Evolutionary conservation across 805 yeast genomes (phyloP).

Genomic region (Zygotorulaspora florentina): DNA sequence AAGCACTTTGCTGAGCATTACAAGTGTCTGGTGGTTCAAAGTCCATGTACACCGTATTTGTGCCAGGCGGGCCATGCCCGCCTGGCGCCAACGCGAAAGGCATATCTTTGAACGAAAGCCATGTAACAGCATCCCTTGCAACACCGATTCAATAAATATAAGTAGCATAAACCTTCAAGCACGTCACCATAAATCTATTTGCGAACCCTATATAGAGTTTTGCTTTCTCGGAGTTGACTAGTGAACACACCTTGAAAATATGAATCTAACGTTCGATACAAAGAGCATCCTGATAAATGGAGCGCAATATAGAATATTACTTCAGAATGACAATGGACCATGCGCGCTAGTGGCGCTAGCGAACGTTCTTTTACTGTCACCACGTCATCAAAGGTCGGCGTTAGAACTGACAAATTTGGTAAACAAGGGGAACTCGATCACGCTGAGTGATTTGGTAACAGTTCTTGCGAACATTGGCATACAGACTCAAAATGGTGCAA

Average conservation of each 20-base stretch:
- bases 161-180: background rate
- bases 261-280: slow-evolving; percentile 23
- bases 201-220: too few species aligned
- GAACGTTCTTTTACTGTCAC: slow-evolving; percentile 60
- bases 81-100: too few species aligned
- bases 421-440: slow-evolving; percentile 30
- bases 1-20: too few species aligned
- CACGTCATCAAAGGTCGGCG: slow-evolving; percentile 26
- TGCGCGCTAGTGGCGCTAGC: slow-evolving; percentile 79
- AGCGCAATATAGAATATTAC: slow-evolving; percentile 45
- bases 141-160: too few species aligned
- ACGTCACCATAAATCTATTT: too few species aligned
- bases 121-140: too few species aligned
- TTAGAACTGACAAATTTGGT: slow-evolving; percentile 34
- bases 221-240: background rate
- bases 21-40: too few species aligned
- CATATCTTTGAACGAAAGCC: too few species aligned
- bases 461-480: slow-evolving; percentile 47
- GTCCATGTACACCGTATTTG: too few species aligned
- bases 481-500: slow-evolving; percentile 30
- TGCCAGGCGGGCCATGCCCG: too few species aligned
- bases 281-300: slow-evolving; percentile 36
- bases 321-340: slow-evolving; percentile 83
- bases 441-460: slow-evolving; percentile 43
- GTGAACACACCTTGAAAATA: background rate